Percentiles rank a stretch among this genome's conserved stretches.
Conservation (phyloP, 2,329 filamentous ascomycete species). For the Macrophomina phaseolina region DNA sequence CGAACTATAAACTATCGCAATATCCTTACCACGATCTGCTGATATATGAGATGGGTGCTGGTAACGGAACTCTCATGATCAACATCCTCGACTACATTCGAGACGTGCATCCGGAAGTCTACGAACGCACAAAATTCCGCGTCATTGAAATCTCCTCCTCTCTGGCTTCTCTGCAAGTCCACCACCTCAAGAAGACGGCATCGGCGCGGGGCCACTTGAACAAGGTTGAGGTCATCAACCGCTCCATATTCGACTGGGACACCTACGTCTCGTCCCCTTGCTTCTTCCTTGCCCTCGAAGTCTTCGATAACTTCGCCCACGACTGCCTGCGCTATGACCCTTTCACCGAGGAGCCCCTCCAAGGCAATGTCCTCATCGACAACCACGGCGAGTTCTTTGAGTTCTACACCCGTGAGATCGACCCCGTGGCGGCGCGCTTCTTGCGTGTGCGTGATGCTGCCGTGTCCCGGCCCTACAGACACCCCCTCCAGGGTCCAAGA, state of each 20-base stretch:
- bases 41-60: conserved; percentile 98
- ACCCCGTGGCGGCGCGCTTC: conserved; percentile 82
- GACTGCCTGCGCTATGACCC: conserved; percentile 92
- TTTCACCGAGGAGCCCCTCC: conserved; percentile 78
- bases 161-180: conserved; percentile 77
- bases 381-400: conserved; percentile 88
- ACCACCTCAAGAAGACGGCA: conserved; percentile 70
- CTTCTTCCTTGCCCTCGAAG: conserved; percentile 97
- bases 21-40: conserved; percentile 97
- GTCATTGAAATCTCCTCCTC: conserved; percentile 93
- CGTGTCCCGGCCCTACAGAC: conserved; percentile 62
- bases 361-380: conserved; percentile 88
- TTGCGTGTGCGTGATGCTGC: conserved; percentile 84
- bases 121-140: conserved; percentile 89
- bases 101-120: conserved; percentile 85
- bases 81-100: conserved; percentile 98
- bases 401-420: conserved; percentile 82
- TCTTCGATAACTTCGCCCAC: conserved; percentile 98
- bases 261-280: conserved; percentile 87
- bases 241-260: conserved; percentile 93
- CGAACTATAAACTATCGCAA: conserved; percentile 92
- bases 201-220: conserved; percentile 75
- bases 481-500: conserved; percentile 62
- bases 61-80: conserved; percentile 95
- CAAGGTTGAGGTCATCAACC: conserved; percentile 93